Evolutionary conservation across 2,329 filamentous ascomycete species (phyloP), one percentile per base, ranked within the genome.

Genomic region (Xylariaceae sp.): DNA sequence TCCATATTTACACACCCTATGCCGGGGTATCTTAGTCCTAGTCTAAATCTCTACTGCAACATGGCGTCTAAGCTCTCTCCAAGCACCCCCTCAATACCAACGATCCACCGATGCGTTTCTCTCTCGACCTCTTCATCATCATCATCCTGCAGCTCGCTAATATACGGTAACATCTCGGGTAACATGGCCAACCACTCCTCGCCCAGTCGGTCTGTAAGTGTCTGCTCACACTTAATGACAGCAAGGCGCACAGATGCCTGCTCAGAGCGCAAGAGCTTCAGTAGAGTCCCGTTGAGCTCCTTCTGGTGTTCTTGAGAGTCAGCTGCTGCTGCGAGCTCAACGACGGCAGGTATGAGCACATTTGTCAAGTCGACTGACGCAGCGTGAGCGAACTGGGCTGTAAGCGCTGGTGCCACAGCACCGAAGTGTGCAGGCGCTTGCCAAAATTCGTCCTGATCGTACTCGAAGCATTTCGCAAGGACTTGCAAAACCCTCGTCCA

Each of bases 401-500:
- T 74, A 22, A 97, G 72, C 3, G 85, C 79, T 0, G 74, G 71
- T 12, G 81, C 79, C 30, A 96, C 81, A 19, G 78, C 78, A 43
- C 74, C 73, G 59, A 96, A 95, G 67, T 96, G 90, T 1, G 86
- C 78, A 0, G 93, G 91, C 1, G 87, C 81, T 72, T 95, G 89
- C 90, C 90, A 97, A 71, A 95, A 97, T 64, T 89, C 86, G 61
- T 95, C 89, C 65, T 95, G 87, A 60, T 97, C 93, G 61, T 95
- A 81, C 64, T 85, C 77, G 59, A 97, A 95, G 53, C 81, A 85
- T 52, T 81, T 83, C 19, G 76, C 71, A 34, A 97, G 73, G 16
- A 89, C 86, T 39, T 73, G 70, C 38, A 97, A 75, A 2, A 88
- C 79, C 15, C 79, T 77, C 31, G 73, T 69, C 76, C 87, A 87